phyloP scores from a whole-genome alignment of 2,329 filamentous ascomycete genomes.

The Biscogniauxia marginata region DNA sequence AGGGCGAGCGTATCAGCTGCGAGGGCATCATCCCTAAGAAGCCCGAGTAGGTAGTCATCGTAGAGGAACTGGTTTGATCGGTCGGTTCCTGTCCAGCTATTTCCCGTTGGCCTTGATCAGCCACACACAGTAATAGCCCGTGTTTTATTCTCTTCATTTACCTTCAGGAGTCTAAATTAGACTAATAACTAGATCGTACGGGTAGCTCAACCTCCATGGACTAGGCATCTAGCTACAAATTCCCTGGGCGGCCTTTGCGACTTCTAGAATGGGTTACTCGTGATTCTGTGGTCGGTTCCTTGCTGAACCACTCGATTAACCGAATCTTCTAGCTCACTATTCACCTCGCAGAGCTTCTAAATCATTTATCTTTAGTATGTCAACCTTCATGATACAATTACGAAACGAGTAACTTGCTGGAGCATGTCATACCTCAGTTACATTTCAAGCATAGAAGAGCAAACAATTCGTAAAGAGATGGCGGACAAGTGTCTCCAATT shows the following conservation, averaged over 20 bases:
- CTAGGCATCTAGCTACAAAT: not conserved
- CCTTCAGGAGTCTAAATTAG: too few relatives aligned
- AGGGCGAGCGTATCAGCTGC: not conserved
- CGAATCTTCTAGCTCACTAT: not conserved
- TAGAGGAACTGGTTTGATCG: not conserved
- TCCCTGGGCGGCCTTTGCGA: too few relatives aligned
- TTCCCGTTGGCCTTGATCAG: not conserved
- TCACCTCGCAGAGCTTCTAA: not conserved
- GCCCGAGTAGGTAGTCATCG: not conserved
- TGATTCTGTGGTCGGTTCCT: not conserved
- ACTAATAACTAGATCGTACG: too few relatives aligned
- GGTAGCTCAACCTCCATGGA: too few relatives aligned
- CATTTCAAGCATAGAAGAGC: constrained; percentile 3
- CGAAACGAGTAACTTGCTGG: constrained; percentile 2
- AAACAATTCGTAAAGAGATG: not conserved
- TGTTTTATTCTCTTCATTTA: not conserved
- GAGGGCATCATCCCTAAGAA: not conserved
- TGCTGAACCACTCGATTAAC: not conserved
- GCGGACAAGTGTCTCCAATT: constrained; percentile 5
- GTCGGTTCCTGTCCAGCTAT: not conserved
- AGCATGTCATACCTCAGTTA: constrained; percentile 6
- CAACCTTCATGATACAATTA: not conserved
- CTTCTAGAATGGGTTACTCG: not conserved
- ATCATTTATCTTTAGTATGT: not conserved
- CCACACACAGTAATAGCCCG: not conserved